These are phyloP conservation scores for Fusarium pseudonygamai DNA, from an alignment of 2,329 filamentous ascomycete species.

Conservation along the genomic window DNA sequence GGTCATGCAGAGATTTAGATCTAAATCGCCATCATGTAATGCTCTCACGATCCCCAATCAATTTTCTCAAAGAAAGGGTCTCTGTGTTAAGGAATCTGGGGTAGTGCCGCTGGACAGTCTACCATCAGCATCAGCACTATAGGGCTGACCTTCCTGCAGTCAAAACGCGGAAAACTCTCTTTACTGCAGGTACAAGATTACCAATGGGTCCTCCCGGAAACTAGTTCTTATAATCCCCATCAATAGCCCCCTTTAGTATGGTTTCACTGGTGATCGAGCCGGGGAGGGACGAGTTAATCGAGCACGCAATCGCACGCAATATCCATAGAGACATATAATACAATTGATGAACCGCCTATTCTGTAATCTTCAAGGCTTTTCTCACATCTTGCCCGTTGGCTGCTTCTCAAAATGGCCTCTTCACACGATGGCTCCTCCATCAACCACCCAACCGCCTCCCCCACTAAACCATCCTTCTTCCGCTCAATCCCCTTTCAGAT, in stretches of 20 bases:
- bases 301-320: slow-evolving; percentile 31
- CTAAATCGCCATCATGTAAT: background rate
- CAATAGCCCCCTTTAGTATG: background rate
- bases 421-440: slow-evolving; percentile 1
- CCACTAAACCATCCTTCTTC: slow-evolving; percentile 4
- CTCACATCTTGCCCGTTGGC: background rate
- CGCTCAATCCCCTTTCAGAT: slow-evolving; percentile 34
- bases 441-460: background rate
- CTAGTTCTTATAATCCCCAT: background rate
- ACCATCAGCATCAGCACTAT: background rate
- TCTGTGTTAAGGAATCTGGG: background rate
- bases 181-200: slow-evolving; percentile 13
- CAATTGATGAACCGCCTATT: background rate
- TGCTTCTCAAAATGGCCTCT: slow-evolving; percentile 1
- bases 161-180: background rate
- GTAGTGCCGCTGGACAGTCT: background rate
- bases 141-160: background rate
- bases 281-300: background rate
- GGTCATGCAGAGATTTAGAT: background rate
- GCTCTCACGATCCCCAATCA: too few species aligned
- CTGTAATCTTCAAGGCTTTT: background rate
- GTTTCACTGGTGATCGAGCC: slow-evolving; percentile 2
- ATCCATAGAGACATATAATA: background rate
- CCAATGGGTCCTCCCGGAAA: background rate
- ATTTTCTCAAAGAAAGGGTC: background rate